phyloP scores from a whole-genome alignment of 2,329 filamentous ascomycete genomes.

The Alternaria hordeiaustralica region DNA sequence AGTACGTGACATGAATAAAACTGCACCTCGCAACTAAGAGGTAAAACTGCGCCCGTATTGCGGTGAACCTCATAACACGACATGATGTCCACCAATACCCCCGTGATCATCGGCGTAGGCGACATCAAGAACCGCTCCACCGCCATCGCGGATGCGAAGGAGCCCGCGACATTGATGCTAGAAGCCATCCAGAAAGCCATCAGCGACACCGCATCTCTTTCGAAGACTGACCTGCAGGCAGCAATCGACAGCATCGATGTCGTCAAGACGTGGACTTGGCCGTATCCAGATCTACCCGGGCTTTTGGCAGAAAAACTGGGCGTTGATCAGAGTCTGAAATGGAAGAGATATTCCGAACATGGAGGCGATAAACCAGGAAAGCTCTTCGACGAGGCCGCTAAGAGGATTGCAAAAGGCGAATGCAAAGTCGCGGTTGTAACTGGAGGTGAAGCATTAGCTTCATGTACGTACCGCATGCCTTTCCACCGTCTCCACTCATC shows the following conservation, averaged over 20 bases:
- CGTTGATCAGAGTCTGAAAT: constrained; percentile 53
- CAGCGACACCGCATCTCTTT: constrained; percentile 54
- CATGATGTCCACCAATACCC: constrained; percentile 30
- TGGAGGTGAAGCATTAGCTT: constrained; percentile 70
- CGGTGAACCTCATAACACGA: neutral
- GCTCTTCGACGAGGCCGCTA: constrained; percentile 68
- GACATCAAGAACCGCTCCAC: constrained; percentile 66
- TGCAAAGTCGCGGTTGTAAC: constrained; percentile 65
- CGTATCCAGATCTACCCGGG: constrained; percentile 65
- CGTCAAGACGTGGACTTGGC: constrained; percentile 71
- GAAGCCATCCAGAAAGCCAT: constrained; percentile 62
- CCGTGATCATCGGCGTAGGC: constrained; percentile 68
- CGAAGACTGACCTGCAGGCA: constrained; percentile 47
- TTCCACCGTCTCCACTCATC: neutral
- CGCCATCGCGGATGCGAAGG: constrained; percentile 60
- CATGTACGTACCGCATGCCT: constrained; percentile 49
- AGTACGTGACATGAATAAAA: neutral
- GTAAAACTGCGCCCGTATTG: neutral
- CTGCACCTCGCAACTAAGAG: neutral
- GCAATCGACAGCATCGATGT: constrained; percentile 65
- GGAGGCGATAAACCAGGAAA: constrained; percentile 69
- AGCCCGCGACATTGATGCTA: constrained; percentile 66
- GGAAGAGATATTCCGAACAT: constrained; percentile 62
- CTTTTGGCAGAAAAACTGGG: constrained; percentile 60
- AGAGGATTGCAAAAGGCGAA: constrained; percentile 61